Evolutionary conservation across 1,284 basidiomycete species (phyloP), one percentile per base, ranked within the genome.

Genomic region (Sanguinoderma infundibulare): DNA sequence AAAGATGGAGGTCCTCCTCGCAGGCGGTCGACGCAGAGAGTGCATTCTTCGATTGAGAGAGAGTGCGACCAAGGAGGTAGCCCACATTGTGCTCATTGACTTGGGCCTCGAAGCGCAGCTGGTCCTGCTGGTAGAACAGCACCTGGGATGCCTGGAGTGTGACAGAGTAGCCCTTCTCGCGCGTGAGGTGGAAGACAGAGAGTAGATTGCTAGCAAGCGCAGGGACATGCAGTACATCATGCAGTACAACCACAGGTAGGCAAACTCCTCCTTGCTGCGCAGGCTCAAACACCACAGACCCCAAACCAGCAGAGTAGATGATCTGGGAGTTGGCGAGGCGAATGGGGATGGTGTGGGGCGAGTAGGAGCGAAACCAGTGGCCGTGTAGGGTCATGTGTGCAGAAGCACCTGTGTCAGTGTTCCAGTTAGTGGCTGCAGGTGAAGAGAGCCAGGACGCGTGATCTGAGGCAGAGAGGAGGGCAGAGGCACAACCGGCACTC

Each of bases 281-380:
- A 17, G 71, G 76, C 20, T 64, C 51, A 63, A 77, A 76, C 44
- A 69, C 62, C n/a, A 78, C 75, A 55, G 67, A 65, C 17, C 70
- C 75, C 7, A 74, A 61, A 4, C 74, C 73, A 47, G 63, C 71
- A 4, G 34, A 34, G 34, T 34, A 34, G 34, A 34, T 12, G 3
- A 34, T 34, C 8, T 34, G 34, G 8, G 34, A 34, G 34, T 34
- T 34, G 34, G 34, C 34, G 3, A 55, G 42, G 30, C 32, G 44
- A 17, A 46, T 55, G 42, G 54, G 44, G 44, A 55, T 49, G 32
- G 26, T 10, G 34, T 51, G 49, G 30, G 70, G 68, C 2, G 52
- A 57, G 61, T 77, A 77, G 57, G 66, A 69, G 42, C 56, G 35
- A 53, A 78, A 59, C 55, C 46, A 57, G 47, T 57, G 46, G 28